These are phyloP conservation scores for Henningerozyma blattae DNA, from an alignment of 805 yeast genomes.

Conservation along the genomic window DNA sequence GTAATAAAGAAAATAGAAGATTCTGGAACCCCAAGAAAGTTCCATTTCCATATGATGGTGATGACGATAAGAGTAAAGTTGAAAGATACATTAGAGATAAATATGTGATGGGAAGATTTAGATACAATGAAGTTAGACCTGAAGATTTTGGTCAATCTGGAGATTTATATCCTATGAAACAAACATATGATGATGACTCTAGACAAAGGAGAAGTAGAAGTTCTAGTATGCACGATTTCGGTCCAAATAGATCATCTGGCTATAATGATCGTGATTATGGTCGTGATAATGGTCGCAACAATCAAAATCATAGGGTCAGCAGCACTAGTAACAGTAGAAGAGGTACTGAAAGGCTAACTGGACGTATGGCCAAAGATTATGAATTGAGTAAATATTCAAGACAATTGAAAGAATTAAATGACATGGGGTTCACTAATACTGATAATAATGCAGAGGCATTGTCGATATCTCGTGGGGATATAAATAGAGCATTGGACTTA, in stretches of 20 bases:
- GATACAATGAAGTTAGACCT: slow-evolving; percentile 19
- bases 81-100: slow-evolving; percentile 54
- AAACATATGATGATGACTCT: background rate
- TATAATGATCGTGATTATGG: background rate
- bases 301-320: background rate
- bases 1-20: slow-evolving; percentile 48
- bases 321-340: background rate
- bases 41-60: slow-evolving; percentile 69
- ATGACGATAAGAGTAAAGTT: slow-evolving; percentile 45
- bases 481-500: slow-evolving; percentile 47
- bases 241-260: slow-evolving; percentile 2
- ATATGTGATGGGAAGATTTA: slow-evolving; percentile 51
- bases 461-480: slow-evolving; percentile 43
- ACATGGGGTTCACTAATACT: slow-evolving; percentile 45
- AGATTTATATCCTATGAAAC: slow-evolving; percentile 1
- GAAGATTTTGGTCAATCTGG: slow-evolving; percentile 17
- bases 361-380: slow-evolving; percentile 40
- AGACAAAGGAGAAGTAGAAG: background rate
- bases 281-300: background rate
- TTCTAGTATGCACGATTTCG: slow-evolving; percentile 1
- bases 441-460: slow-evolving; percentile 56
- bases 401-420: slow-evolving; percentile 36
- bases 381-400: slow-evolving; percentile 39
- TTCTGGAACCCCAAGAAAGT: slow-evolving; percentile 58
- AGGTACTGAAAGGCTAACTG: slow-evolving; percentile 30